Evolutionary conservation across 805 yeast species (phyloP).

Genomic region (Jamesozyma spencerorum): DNA sequence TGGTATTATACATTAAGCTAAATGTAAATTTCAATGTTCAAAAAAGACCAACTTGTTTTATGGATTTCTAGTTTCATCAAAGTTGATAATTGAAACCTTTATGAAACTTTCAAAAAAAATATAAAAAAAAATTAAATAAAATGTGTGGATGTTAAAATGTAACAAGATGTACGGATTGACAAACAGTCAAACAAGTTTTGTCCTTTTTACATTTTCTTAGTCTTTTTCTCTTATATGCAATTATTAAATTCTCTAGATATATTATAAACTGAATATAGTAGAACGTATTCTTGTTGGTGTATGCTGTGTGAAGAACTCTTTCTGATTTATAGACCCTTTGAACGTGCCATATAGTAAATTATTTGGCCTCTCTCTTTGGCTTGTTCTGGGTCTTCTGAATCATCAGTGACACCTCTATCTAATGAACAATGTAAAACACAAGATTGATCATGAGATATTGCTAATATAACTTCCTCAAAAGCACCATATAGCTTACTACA

Average conservation of each 20-base stretch:
- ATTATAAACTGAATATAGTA: background rate
- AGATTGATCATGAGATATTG: conserved; percentile 48
- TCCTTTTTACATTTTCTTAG: background rate
- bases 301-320: background rate
- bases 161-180: background rate
- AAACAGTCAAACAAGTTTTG: background rate
- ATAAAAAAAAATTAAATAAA: background rate
- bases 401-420: conserved; percentile 36
- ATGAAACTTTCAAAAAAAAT: background rate
- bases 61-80: background rate
- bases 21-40: too few species aligned
- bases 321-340: conserved; percentile 20
- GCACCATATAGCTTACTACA: conserved; percentile 52
- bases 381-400: conserved; percentile 10
- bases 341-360: conserved; percentile 44
- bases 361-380: conserved; percentile 51
- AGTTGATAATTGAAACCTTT: background rate
- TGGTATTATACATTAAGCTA: too few species aligned
- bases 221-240: background rate
- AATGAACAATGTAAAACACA: conserved; percentile 59
- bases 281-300: too few species aligned
- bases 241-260: background rate
- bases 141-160: background rate
- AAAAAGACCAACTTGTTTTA: too few species aligned
- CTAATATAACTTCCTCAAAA: conserved; percentile 52